Evolutionary conservation across 805 yeast genomes (phyloP).

Genomic region (Metschnikowia continentalis): DNA sequence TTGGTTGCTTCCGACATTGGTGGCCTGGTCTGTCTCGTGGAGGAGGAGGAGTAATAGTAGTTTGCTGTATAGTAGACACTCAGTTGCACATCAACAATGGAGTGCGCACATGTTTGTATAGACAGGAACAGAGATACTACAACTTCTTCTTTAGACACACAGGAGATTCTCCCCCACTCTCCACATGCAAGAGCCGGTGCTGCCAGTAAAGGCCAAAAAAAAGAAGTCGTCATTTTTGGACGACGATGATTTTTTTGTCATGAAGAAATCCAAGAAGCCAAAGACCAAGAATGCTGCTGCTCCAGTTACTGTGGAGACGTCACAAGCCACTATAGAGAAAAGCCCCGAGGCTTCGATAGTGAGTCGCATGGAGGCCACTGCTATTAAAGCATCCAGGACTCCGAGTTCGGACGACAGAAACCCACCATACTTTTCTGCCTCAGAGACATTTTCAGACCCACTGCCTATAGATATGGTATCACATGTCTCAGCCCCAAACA

Average conservation of each 20-base stretch:
- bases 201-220: conserved; percentile 5
- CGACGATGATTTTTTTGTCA: conserved; percentile 32
- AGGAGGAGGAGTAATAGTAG: background rate
- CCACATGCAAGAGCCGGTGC: conserved; percentile 1
- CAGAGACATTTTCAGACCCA: conserved; percentile 5
- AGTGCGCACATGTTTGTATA: background rate
- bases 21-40: background rate
- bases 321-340: background rate
- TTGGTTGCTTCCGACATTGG: conserved; percentile 12
- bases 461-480: background rate
- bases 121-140: background rate
- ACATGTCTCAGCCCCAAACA: background rate
- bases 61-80: background rate
- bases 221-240: conserved; percentile 14
- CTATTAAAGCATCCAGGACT: background rate
- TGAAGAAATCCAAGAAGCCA: conserved; percentile 16
- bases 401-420: background rate
- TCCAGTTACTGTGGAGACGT: background rate
- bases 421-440: conserved; percentile 7
- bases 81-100: background rate
- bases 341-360: no score
- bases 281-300: conserved; percentile 2
- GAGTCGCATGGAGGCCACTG: background rate
- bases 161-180: background rate
- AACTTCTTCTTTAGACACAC: background rate